These are phyloP conservation scores for Carex parvula DNA, from an alignment of 176 grass and related monocot genomes.

Conservation along the genomic window DNA sequence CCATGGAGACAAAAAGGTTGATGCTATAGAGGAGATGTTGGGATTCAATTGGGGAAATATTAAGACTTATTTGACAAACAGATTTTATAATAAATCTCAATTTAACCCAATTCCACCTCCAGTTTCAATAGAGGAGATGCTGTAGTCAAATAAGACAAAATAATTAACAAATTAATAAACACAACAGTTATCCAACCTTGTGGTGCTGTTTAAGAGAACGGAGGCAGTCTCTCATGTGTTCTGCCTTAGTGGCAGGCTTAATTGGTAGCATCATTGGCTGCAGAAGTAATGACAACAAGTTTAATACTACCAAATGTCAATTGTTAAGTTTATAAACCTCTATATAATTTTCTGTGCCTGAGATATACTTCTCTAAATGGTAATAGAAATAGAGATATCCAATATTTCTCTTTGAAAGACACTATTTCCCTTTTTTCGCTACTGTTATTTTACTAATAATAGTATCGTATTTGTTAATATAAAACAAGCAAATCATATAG, in stretches of 20 bases:
- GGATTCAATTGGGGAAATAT: neutral
- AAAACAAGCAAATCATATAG: neutral
- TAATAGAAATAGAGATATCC: slow-evolving; percentile 5
- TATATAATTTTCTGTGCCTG: neutral
- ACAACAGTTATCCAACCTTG: slow-evolving; percentile 40
- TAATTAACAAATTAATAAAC: slow-evolving; percentile 5
- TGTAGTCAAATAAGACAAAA: neutral
- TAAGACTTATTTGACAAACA: neutral
- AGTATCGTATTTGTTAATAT: neutral
- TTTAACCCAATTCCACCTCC: neutral
- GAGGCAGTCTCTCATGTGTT: slow-evolving; percentile 91
- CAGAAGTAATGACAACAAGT: slow-evolving; percentile 11
- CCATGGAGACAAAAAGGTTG: neutral
- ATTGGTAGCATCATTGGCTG: slow-evolving; percentile 72
- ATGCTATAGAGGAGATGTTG: neutral
- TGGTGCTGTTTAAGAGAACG: slow-evolving; percentile 83
- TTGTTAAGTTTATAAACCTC: neutral
- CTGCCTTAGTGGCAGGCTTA: slow-evolving; percentile 80
- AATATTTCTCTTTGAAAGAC: neutral
- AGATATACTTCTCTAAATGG: neutral
- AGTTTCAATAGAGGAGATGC: neutral
- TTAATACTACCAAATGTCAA: neutral
- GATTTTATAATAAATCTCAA: neutral
- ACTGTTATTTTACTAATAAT: neutral
- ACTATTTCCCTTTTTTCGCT: neutral